A percentile compares a stretch with the other conserved stretches of the same genome.
Conservation (phyloP, 768 basidiomycete genomes). For the Lactarius quietus region DNA sequence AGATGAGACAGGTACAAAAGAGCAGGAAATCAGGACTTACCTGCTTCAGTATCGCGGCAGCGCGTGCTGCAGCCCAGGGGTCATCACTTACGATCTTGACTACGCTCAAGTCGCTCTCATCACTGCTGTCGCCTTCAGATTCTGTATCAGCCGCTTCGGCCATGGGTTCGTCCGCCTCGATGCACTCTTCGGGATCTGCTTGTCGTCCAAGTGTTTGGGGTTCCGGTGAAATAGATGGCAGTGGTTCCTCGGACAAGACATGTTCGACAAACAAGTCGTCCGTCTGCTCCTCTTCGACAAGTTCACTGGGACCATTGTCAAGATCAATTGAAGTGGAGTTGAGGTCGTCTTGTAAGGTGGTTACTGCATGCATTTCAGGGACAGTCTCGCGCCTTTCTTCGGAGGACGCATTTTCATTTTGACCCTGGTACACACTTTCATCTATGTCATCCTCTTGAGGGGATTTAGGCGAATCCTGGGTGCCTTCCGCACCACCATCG, state of each 20-base stretch:
- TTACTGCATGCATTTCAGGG: neutral
- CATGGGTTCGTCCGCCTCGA: constrained; percentile 23
- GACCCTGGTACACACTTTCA: constrained; percentile 2
- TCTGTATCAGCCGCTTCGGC: constrained; percentile 29
- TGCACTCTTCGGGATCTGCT: neutral
- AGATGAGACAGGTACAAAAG: neutral
- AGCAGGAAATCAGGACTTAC: constrained; percentile 40
- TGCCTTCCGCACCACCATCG: neutral
- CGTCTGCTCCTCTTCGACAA: constrained; percentile 29
- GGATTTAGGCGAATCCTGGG: neutral
- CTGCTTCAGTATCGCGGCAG: constrained; percentile 90
- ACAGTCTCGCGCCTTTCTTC: constrained; percentile 3
- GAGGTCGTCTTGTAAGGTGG: neutral
- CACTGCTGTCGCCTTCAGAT: constrained; percentile 32
- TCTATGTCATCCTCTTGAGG: constrained; percentile 8
- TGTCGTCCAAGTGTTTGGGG: neutral
- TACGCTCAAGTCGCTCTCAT: constrained; percentile 50
- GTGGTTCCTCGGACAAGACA: constrained; percentile 34
- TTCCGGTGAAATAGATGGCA: neutral
- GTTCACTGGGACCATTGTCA: neutral
- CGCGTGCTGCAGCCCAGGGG: constrained; percentile 82
- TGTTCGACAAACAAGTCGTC: constrained; percentile 36
- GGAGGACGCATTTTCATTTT: neutral
- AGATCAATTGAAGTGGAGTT: neutral
- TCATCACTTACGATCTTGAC: constrained; percentile 84